A percentile compares a stretch with the other conserved stretches of the same genome.
phyloP scores from a whole-genome alignment of 257 asterid species.

The Jacaranda copaia region DNA sequence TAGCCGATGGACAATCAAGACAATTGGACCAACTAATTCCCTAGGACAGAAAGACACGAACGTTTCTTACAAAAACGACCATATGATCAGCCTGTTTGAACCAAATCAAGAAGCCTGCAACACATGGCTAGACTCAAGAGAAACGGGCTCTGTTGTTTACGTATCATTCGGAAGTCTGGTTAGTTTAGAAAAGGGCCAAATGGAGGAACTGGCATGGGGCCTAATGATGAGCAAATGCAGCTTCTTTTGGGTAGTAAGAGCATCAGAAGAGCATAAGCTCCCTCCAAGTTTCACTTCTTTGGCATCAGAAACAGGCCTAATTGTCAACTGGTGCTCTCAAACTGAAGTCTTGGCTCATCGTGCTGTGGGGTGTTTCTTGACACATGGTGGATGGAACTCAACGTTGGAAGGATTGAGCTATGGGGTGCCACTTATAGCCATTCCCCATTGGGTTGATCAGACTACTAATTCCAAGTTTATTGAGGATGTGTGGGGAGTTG shows the following conservation, averaged over 20 bases:
- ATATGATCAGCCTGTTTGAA: slow-evolving; percentile 36
- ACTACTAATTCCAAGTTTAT: slow-evolving; percentile 38
- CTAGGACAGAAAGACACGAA: background rate
- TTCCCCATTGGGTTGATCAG: slow-evolving; percentile 44
- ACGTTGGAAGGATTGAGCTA: slow-evolving; percentile 45
- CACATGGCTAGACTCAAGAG: slow-evolving; percentile 44
- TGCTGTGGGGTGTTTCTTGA: slow-evolving; percentile 47
- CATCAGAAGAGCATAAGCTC: slow-evolving; percentile 39
- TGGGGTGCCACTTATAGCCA: slow-evolving; percentile 40
- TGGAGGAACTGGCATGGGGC: slow-evolving; percentile 47
- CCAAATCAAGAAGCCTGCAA: slow-evolving; percentile 37
- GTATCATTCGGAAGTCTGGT: slow-evolving; percentile 44
- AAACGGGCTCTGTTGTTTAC: slow-evolving; percentile 32
- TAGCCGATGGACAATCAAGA: slow-evolving; percentile 35
- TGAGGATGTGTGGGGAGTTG: slow-evolving; percentile 46
- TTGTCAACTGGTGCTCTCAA: slow-evolving; percentile 54
- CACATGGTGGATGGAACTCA: slow-evolving; percentile 59
- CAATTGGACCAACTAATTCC: slow-evolving; percentile 44
- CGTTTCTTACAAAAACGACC: slow-evolving; percentile 23
- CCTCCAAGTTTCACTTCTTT: slow-evolving; percentile 31
- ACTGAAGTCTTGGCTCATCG: slow-evolving; percentile 44
- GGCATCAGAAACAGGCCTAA: slow-evolving; percentile 34
- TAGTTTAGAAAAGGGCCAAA: slow-evolving; percentile 31
- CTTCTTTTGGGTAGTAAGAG: slow-evolving; percentile 50
- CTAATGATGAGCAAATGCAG: slow-evolving; percentile 36